Conservation (phyloP, 2,329 filamentous ascomycete genomes). For the Calcarisporium arbuscula region DNA sequence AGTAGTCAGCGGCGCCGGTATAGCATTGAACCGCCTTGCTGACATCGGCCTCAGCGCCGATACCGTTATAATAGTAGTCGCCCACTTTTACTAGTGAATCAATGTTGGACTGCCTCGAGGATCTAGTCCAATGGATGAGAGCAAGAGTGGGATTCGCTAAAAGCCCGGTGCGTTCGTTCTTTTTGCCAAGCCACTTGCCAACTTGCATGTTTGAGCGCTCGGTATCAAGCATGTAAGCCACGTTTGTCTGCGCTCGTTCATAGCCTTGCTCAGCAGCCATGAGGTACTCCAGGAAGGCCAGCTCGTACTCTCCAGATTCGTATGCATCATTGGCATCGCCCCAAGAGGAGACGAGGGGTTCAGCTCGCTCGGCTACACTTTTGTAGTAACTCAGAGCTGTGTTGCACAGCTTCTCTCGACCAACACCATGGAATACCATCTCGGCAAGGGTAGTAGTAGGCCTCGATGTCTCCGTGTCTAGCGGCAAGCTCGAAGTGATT, state of each 20-base stretch:
- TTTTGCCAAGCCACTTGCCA: slow-evolving; percentile 41
- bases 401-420: slow-evolving; percentile 70
- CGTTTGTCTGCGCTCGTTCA: slow-evolving; percentile 82
- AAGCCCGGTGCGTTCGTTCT: slow-evolving; percentile 25
- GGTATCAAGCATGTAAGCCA: slow-evolving; percentile 79
- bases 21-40: slow-evolving; percentile 93
- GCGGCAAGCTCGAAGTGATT: slow-evolving; percentile 85
- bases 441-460: slow-evolving; percentile 90
- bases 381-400: slow-evolving; percentile 80
- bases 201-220: slow-evolving; percentile 43
- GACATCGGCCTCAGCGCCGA: slow-evolving; percentile 64
- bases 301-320: slow-evolving; percentile 69
- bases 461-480: slow-evolving; percentile 77
- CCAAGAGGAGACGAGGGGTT: slow-evolving; percentile 71
- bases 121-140: slow-evolving; percentile 91
- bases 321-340: slow-evolving; percentile 78
- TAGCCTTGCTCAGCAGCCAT: slow-evolving; percentile 91
- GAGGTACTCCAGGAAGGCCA: slow-evolving; percentile 74
- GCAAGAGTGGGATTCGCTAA: slow-evolving; percentile 56
- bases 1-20: slow-evolving; percentile 81
- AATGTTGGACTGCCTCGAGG: slow-evolving; percentile 85
- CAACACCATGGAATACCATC: slow-evolving; percentile 73
- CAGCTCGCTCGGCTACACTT: slow-evolving; percentile 66
- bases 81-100: slow-evolving; percentile 97
- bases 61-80: slow-evolving; percentile 86